A percentile compares a stretch with the other conserved stretches of the same genome.
phyloP scores from a whole-genome alignment of 2,329 filamentous ascomycete genomes.

The Erysiphe pulchra region DNA sequence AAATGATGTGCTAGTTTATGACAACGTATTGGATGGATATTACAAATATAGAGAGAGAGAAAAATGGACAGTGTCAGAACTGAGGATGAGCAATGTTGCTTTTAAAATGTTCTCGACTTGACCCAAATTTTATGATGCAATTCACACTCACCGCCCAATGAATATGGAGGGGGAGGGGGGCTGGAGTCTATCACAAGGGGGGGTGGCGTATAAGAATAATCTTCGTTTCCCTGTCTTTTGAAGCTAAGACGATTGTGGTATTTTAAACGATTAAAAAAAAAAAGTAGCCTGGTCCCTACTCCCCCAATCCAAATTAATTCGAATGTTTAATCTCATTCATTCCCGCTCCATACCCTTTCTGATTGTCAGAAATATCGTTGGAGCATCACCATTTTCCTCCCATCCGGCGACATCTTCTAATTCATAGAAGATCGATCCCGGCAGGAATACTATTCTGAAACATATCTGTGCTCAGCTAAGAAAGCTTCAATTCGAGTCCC shows the following conservation, averaged over 20 bases:
- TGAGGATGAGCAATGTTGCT: too few species aligned
- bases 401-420: slow-evolving; percentile 11
- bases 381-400: slow-evolving; percentile 2
- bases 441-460: slow-evolving; percentile 7
- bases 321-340: background rate
- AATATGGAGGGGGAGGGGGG: too few species aligned
- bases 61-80: too few species aligned
- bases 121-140: too few species aligned
- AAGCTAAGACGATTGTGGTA: background rate
- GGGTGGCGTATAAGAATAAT: background rate
- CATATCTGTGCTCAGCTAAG: slow-evolving; percentile 3
- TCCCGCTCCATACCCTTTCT: slow-evolving; percentile 2
- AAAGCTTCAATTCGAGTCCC: slow-evolving; percentile 3
- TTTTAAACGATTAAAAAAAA: slow-evolving; percentile 1
- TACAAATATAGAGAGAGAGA: too few species aligned
- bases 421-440: slow-evolving; percentile 11
- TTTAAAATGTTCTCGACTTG: too few species aligned
- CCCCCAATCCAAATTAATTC: background rate
- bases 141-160: too few species aligned
- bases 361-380: slow-evolving; percentile 2
- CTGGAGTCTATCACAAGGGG: too few species aligned
- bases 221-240: background rate
- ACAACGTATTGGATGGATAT: too few species aligned
- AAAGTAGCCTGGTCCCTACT: background rate
- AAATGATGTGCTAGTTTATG: too few species aligned